Evolutionary conservation across 148 eudicot genomes (phyloP), one percentile per base, ranked within the genome.

Genomic region (Chenopodium album): DNA sequence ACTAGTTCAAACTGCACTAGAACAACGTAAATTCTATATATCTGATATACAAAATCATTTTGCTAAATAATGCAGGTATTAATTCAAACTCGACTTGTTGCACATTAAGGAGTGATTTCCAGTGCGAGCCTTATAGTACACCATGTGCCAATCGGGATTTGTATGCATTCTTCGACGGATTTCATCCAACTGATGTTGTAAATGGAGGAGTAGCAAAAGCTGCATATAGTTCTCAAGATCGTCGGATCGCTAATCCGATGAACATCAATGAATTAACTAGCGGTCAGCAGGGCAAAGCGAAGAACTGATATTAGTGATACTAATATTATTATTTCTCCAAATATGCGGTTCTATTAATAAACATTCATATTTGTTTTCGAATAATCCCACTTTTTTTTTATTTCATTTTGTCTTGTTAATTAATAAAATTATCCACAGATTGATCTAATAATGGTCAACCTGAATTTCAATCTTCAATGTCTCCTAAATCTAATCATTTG

Each of bases 141-240:
- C 87, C 88, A 19, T 91, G 94, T 83, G n/a, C 26, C 1, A 70
- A 83, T 28, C 81, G 92, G 23, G 20, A 48, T 0, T 3, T 29
- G 44, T 78, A 84, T 59, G 79, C 66, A 10, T 91, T 83, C 56
- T 83, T 47, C 22, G 94, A 91, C 44, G 82, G 82, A 56, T 86
- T 67, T 76, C 94, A 89, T 80, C 86, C 91, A 0, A 88, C 91
- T 4, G 85, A 85, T 77, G 48, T 69, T 31, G 34, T 76, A 1
- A 86, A 87, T 79, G 1, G 0, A 0, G 3, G 17, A 17, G 14
- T 64, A 14, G 90, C 89, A 31, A 1, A 54, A 13, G 69, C 83
- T 80, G 83, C 92, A 41, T 90, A 81, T 71, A 80, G 7, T 3
- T 67, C 88, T n/a, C 28, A 71, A 9, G n/a, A 54, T 32, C 82